Conservation (phyloP, 2,329 filamentous ascomycete species). For the Ophiobolus disseminans region DNA sequence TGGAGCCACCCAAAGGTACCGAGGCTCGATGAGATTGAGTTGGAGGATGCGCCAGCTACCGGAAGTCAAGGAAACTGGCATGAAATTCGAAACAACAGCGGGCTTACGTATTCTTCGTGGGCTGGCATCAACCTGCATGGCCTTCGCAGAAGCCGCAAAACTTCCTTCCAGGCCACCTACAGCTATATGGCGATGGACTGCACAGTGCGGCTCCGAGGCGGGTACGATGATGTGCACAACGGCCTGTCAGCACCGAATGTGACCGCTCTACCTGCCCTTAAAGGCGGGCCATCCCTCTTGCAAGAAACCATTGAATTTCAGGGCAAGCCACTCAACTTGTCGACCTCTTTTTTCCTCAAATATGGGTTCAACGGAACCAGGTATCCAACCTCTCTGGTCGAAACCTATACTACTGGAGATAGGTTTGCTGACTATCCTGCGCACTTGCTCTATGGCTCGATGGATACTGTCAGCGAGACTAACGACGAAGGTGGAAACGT, state of each 20-base stretch:
- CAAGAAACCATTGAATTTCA: neutral
- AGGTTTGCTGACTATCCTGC: no score
- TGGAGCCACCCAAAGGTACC: constrained; percentile 16
- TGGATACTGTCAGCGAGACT: neutral
- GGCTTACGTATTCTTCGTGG: constrained; percentile 3
- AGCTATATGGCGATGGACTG: neutral
- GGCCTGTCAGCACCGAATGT: neutral
- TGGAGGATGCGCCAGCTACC: neutral
- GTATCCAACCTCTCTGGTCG: no score
- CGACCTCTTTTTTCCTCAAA: neutral
- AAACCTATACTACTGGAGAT: no score
- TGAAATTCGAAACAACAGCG: neutral
- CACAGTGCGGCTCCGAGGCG: neutral
- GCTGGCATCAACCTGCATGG: constrained; percentile 8
- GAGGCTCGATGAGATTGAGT: constrained; percentile 2
- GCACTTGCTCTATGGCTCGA: no score
- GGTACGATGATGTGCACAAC: neutral
- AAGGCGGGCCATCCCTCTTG: neutral
- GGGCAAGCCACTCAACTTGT: neutral
- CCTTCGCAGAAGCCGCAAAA: neutral
- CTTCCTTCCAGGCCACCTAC: constrained; percentile 2
- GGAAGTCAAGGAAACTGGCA: neutral
- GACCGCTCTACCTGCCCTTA: neutral
- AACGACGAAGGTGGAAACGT: neutral
- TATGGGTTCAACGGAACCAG: constrained; percentile 2